Conservation (phyloP, 352 stramenopile species). For the Phytophthora foliorum region DNA sequence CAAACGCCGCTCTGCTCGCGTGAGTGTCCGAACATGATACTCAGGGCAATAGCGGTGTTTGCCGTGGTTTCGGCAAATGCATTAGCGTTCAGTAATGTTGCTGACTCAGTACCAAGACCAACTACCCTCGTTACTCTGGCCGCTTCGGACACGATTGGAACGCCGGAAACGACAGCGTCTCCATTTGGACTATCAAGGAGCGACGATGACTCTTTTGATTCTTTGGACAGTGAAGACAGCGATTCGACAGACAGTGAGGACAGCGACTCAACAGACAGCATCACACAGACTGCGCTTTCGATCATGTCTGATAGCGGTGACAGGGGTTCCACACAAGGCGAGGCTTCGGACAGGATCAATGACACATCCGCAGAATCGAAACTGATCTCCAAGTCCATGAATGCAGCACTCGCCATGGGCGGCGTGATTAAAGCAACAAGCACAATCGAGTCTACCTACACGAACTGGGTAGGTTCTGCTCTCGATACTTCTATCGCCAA, state of each 20-base stretch:
- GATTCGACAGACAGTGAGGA: conserved; percentile 5
- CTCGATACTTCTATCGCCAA: conserved; percentile 28
- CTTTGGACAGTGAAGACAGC: conserved; percentile 25
- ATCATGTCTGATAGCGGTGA: neutral
- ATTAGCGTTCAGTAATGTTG: conserved; percentile 12
- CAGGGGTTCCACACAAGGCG: neutral
- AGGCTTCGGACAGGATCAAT: neutral
- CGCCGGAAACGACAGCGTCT: conserved; percentile 8
- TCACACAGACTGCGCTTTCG: neutral
- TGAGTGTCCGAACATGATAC: conserved; percentile 7
- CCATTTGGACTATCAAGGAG: neutral
- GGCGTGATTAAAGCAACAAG: conserved; percentile 23
- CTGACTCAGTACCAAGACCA: neutral
- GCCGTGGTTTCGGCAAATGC: neutral
- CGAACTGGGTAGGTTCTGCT: conserved; percentile 39
- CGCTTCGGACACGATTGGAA: neutral
- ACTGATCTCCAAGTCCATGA: conserved; percentile 8
- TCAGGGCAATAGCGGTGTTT: conserved; percentile 7
- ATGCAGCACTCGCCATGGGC: conserved; percentile 15
- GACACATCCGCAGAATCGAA: neutral
- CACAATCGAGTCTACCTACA: conserved; percentile 33
- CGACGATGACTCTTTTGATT: conserved; percentile 22
- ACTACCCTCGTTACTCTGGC: neutral
- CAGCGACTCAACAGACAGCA: conserved; percentile 7
- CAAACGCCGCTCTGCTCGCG: neutral